Evolutionary conservation across 495 filamentous ascomycete genomes (phyloP), one percentile per base, ranked within the genome.

Genomic region (Aspergillus egyptiacus): DNA sequence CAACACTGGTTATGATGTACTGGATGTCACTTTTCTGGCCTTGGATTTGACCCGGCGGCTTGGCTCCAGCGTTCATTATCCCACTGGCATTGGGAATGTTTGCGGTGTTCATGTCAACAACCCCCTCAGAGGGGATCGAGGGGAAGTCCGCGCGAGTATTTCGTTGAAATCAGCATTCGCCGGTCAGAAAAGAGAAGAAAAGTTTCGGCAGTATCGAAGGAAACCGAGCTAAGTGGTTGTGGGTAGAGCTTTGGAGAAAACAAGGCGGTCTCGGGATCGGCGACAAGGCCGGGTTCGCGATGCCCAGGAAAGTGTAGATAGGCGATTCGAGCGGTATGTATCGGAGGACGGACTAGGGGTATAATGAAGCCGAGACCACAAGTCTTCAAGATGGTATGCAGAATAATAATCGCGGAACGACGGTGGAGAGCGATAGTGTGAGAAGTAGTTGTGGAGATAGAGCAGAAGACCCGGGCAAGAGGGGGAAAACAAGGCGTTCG

Each of bases 41-140:
- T 50, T 59, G 61, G 57, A 71, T 68, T 39, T 60, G 60, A 45
- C 56, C 62, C 43, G 54, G 64, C 35, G 68, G 61, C 35, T 66
- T 68, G 55, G 64, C 64, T 42, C 58, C 60, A 33, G 55, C 64
- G 40, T 62, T 61, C 66, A 72, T 66, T 53, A 45, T 69, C 56
- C 62, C 68, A 58, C 65, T 67, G 45, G 63, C 61, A 52, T 77
- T 74, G 51, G 64, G 51, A 48, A 73, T 74, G 50, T 71, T 68
- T 54, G 59, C 69, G 46, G 68, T 63, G 72, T 77, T 77, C 74
- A 77, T 74, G 62, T 62, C 65, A 58, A 65, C 60, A 65, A 64
- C 68, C 68, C 71, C 71, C 62, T 67, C 53, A 67, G 64, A 62
- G 71, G 67, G 69, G 68, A 62, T 62, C 59, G 60, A 61, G 51